Base-by-base conservation (phyloP, 1,284 basidiomycete species). In the Trametes pubescens region DNA sequence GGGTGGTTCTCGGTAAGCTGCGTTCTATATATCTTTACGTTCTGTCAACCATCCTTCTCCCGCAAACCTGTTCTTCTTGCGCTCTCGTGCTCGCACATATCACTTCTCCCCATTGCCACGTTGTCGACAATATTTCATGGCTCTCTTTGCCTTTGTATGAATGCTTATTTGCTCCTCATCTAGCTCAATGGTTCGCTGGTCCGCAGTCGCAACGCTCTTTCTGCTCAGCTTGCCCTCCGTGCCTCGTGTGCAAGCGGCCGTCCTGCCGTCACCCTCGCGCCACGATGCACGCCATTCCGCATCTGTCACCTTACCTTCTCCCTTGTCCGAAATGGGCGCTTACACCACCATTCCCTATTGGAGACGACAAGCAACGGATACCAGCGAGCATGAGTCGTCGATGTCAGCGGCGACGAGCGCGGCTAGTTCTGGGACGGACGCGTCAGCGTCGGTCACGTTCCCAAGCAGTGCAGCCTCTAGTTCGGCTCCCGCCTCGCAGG, bases 291-390 rank as follows among this genome's bases (percentile, higher is more conserved):
- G 47, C 26, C 49, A 38, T n/a, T 11, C 54, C 51, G 9, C 51
- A 40, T 59, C 61, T 51, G 44, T 54, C 58, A 61, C 43, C 21
- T 21, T 51, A n/a, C 46, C 66, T 49, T 34, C 59, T 13, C 34
- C 54, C n/a, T 40, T 26, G 21, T 18, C 44, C 29, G 47, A 48
- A 2, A 18, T 38, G 29, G 56, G 64, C 64, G 66, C 48, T 44
- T 32, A 56, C 24, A 8, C 60, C n/a, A 44, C 21, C 60, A 49
- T 56, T 51, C 47, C 60, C 16, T 26, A 49, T 55, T 64, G 65
- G 65, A 62, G 51, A 40, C 63, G 66, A 26, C 64, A 65, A 57
- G 59, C 40, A 7, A 32, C 51, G n/a, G 58, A 53, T 16, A 18
- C 37, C 21, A 40, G 32, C 54, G 44, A 32, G 32, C 22, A 16